These are phyloP conservation scores for Cyphellophora europaea DNA, from an alignment of 2,329 filamentous ascomycete genomes.

Conservation along the genomic window DNA sequence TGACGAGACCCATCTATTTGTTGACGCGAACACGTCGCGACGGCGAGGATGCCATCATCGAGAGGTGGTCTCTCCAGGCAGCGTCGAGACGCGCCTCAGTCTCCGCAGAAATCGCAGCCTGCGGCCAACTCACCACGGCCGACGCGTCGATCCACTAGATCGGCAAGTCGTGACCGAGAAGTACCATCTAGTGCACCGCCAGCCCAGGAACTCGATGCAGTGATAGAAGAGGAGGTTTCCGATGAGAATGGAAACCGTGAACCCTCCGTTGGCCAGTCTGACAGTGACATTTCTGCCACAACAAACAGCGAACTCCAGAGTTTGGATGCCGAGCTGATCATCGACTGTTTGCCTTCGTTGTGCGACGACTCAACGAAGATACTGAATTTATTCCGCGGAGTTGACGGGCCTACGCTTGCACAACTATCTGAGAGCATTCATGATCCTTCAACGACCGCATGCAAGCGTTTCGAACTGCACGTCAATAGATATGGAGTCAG, in stretches of 20 bases:
- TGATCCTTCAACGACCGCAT: conserved; percentile 2
- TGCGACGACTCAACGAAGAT: conserved; percentile 8
- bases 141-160: conserved; percentile 5
- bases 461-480: no score
- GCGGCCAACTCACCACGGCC: conserved; percentile 1
- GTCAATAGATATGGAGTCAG: no score
- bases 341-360: conserved; percentile 11
- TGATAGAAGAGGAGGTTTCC: no score
- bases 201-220: neutral
- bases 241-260: neutral
- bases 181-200: neutral
- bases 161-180: neutral
- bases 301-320: conserved; percentile 5
- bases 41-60: neutral
- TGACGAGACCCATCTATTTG: no score
- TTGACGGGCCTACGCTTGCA: conserved; percentile 1
- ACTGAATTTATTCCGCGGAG: conserved; percentile 6
- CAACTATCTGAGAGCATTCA: conserved; percentile 1
- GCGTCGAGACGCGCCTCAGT: conserved; percentile 10
- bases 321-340: conserved; percentile 11
- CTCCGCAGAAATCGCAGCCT: conserved; percentile 6
- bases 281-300: neutral
- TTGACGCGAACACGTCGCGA: no score
- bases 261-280: neutral
- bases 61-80: conserved; percentile 8